Conservation (phyloP, 495 filamentous ascomycete species). For the Lophiostoma macrostomum region DNA sequence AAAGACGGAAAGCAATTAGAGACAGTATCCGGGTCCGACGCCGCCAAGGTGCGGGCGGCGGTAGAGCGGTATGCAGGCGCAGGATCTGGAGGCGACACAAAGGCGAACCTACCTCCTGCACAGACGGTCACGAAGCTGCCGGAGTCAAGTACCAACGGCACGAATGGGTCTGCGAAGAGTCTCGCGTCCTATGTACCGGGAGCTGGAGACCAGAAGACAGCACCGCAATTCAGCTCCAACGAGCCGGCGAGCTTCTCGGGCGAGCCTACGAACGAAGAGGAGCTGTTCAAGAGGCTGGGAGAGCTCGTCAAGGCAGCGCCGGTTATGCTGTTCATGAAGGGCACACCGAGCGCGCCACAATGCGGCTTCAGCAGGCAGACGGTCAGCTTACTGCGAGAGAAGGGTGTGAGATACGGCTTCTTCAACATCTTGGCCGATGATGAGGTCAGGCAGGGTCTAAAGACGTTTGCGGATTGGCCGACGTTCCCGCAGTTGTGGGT, state of each 20-base stretch:
- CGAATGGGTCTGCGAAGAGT: constrained; percentile 34
- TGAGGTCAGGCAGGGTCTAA: constrained; percentile 92
- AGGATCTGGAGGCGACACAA: constrained; percentile 41
- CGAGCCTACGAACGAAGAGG: constrained; percentile 62
- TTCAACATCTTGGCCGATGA: constrained; percentile 99
- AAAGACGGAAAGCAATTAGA: constrained; percentile 69
- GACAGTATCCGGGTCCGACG: constrained; percentile 82
- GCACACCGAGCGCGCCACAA: constrained; percentile 84
- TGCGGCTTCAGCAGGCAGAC: constrained; percentile 93
- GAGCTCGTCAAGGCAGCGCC: constrained; percentile 89
- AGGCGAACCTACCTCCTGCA: constrained; percentile 52
- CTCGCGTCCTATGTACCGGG: constrained; percentile 47
- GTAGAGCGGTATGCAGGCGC: constrained; percentile 78
- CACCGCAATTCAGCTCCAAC: constrained; percentile 49
- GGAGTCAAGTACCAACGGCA: constrained; percentile 30
- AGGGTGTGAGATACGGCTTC: constrained; percentile 91
- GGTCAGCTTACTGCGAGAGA: constrained; percentile 79
- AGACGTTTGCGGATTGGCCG: constrained; percentile 94
- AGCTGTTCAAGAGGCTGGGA: constrained; percentile 68
- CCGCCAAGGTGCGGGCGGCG: constrained; percentile 70
- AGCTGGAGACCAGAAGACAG: constrained; percentile 46
- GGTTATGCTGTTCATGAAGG: constrained; percentile 97
- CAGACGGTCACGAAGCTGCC: constrained; percentile 44
- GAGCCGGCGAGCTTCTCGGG: constrained; percentile 50
- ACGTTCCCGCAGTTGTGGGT: constrained; percentile 93